Evolutionary conservation across 2,329 filamentous ascomycete species (phyloP), one percentile per base, ranked within the genome.

Genomic region (Lithohypha guttulata): DNA sequence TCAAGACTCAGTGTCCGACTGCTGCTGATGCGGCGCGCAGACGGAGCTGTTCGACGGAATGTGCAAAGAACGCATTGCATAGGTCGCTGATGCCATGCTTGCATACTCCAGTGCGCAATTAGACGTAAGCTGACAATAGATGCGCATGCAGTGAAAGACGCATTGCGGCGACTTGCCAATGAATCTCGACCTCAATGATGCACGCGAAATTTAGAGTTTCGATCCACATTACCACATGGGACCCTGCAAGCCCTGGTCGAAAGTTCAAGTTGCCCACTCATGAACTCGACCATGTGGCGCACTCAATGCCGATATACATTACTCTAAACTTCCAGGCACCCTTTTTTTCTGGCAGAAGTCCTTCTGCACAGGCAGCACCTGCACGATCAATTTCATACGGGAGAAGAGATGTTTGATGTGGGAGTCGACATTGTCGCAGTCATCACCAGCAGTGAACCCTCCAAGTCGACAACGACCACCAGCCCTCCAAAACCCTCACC

Each of bases 51-150:
- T 11, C 21, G 29, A 47, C 55, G 57, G 43, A 64, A 59, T 20
- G 56, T 48, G 53, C 62, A 64, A 46, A 64, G 54, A 25, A 65
- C 55, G 57, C 64, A 66, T 52, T 52, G 52, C 17, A 42, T 21
- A 21, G 35, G 30, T 22, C 26, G 37, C 14, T 20, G 29, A 25
- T 21, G 28, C 37, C 37, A 40, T 40, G 18, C 37, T 40, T 33
- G 37, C 37, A 40, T 40, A 39, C n/a, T 39, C 35, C 13, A 30
- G 18, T 19, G 7, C 15, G 15, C 22, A 10, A 11, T 31, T 11
- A 39, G 25, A 26, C 10, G 33, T 35, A 17, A 23, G 32, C 21
- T 34, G 32, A 11, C 15, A 22, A n/a, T 34, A 34, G 13, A n/a
- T 34, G 31, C 11, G 15, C 10, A 23, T 8, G 20, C 14, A 7